Base-by-base conservation (phyloP, 192 early-diverging fungal species). In the Backusella psychrophila region DNA sequence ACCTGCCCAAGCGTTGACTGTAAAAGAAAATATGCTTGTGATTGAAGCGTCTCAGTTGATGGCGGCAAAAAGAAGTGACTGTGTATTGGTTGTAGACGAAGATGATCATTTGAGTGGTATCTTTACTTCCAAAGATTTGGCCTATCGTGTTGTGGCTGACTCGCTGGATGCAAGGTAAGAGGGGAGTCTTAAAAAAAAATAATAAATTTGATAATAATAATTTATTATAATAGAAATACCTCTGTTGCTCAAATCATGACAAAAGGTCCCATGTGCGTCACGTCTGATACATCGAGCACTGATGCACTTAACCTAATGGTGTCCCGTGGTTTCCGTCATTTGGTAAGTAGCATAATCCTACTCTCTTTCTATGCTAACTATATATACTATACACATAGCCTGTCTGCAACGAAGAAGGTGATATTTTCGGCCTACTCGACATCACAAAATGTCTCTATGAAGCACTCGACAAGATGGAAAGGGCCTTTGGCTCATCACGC, bases 61-160 rank as follows among this genome's bases (percentile, higher is more conserved):
- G 97, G 97, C 97, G 17, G 97, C 97, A 15, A 98, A 98, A 82
- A 88, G 97, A 29, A 91, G 92, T 9, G 97, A 99, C 80, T 95
- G 94, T 80, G 95, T 99, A 59, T 87, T 99, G 9, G 92, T 98
- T 36, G 94, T 98, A 15, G 93, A 97, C 77, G 90, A 92, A 29
- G 92, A 97, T 39, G 95, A 96, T 78, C 94, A 94, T 72, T 88
- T 99, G 84, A 90, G 85, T 17, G 95, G 95, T 21, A 96, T 96
- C 71, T 90, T 96, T 70, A 95, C 94, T 1, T 73, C 94, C 69
- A 96, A 96, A 80, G 95, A 96, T 83, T 85, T 96, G 36, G 91
- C 94, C 36, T 96, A 93, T 79, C 80, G 95, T 31, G 93, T 96
- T 26, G 93, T 96, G 23, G 95, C 94, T 6, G 92, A 93, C 53